Percentiles rank a stretch among this genome's conserved stretches.
Conservation (phyloP, 2,329 filamentous ascomycete genomes). For the Magnaporthiopsis rhizophila region DNA sequence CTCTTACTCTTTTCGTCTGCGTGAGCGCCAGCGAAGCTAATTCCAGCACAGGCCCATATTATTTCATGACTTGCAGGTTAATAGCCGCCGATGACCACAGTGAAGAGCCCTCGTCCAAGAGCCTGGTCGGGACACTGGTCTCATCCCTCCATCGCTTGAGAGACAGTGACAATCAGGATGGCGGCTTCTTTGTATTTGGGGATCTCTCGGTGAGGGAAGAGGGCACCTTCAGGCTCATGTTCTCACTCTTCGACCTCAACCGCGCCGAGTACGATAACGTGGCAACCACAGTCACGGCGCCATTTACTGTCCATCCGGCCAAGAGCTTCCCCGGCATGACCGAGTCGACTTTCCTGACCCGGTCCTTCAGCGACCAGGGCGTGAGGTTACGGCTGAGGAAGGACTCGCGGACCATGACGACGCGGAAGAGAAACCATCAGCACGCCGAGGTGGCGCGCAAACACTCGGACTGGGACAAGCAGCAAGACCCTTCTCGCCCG, state of each 20-base stretch:
- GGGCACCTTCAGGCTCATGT: constrained; percentile 65
- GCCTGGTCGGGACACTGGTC: constrained; percentile 63
- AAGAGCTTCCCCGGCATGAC: constrained; percentile 74
- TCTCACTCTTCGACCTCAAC: constrained; percentile 55
- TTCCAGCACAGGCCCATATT: constrained; percentile 33
- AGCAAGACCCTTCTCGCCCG: constrained; percentile 1
- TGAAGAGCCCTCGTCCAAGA: constrained; percentile 34
- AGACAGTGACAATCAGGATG: constrained; percentile 68
- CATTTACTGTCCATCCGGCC: constrained; percentile 56
- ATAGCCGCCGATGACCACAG: constrained; percentile 31
- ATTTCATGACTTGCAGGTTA: constrained; percentile 39
- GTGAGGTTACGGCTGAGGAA: constrained; percentile 77
- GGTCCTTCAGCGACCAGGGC: constrained; percentile 80
- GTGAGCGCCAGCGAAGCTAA: neutral
- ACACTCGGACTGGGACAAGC: constrained; percentile 10
- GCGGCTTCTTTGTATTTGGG: constrained; percentile 85
- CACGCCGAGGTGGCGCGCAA: constrained; percentile 18
- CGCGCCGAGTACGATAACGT: neutral
- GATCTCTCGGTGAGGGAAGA: constrained; percentile 73
- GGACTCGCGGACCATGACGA: constrained; percentile 57
- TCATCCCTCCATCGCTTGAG: constrained; percentile 79
- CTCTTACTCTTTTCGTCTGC: neutral
- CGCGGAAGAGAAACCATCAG: constrained; percentile 34
- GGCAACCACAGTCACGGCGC: constrained; percentile 39
- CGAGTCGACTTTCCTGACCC: constrained; percentile 73